Evolutionary conservation across 805 yeast genomes (phyloP).

Genomic region (Ascoidea rubescens): DNA sequence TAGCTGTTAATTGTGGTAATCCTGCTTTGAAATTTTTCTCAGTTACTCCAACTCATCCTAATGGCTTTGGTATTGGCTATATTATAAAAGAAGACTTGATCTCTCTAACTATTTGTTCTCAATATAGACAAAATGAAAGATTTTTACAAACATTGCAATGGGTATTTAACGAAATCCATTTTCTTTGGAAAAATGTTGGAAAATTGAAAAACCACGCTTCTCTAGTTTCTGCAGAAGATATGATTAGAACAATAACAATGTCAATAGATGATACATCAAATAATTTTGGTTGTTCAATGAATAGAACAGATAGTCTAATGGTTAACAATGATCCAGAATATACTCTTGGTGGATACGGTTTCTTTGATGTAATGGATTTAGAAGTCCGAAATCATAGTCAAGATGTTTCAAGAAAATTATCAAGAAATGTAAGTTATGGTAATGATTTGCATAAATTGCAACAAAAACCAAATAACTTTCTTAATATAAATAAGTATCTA

Average conservation of each 20-base stretch:
- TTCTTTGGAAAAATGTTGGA: conserved; percentile 20
- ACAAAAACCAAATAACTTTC: background rate
- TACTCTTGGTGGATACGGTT: conserved; percentile 65
- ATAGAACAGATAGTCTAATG: background rate
- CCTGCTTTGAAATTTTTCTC: conserved; percentile 81
- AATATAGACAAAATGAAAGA: conserved; percentile 74
- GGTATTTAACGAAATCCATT: conserved; percentile 46
- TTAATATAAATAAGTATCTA: no score
- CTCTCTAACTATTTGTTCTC: conserved; percentile 73
- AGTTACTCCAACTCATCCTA: conserved; percentile 76
- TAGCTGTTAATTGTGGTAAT: conserved; percentile 78
- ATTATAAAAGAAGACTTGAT: conserved; percentile 73
- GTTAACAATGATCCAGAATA: conserved; percentile 13
- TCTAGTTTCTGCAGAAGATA: conserved; percentile 2
- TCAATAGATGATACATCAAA: conserved; percentile 6
- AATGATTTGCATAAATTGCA: background rate
- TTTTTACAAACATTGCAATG: conserved; percentile 61
- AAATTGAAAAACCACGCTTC: no score
- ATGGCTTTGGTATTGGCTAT: conserved; percentile 89
- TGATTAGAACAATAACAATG: conserved; percentile 8
- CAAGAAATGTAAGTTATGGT: background rate
- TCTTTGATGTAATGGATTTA: conserved; percentile 59
- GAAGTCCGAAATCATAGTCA: conserved; percentile 42
- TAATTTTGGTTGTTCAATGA: background rate
- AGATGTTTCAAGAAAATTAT: conserved; percentile 25